Evolutionary conservation across 1,284 basidiomycete genomes (phyloP).

Genomic region (Naganishia liquefaciens): DNA sequence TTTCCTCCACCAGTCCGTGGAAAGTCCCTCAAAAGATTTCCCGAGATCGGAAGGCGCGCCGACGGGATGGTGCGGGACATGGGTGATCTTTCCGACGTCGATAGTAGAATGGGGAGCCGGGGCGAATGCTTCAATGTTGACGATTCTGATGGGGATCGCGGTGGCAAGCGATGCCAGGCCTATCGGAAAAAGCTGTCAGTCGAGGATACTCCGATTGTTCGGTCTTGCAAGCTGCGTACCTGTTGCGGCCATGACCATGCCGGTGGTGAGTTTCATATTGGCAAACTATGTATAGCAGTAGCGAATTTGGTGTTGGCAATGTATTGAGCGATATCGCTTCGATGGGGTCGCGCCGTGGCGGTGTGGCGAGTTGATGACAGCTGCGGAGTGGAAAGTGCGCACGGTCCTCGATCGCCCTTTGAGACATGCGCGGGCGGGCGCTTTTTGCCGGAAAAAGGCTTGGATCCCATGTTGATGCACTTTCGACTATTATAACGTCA

Average conservation of each 20-base stretch:
- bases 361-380: slow-evolving; percentile 12
- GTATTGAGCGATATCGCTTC: not conserved
- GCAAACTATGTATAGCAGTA: not conserved
- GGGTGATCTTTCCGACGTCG: slow-evolving; percentile 15
- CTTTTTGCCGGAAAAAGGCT: slow-evolving; percentile 5
- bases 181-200: not conserved
- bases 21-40: not conserved
- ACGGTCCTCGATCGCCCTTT: not conserved
- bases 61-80: not conserved
- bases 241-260: not conserved
- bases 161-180: slow-evolving; percentile 12
- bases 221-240: not conserved
- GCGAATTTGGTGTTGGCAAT: not conserved
- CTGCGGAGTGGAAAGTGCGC: not conserved
- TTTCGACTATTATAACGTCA: slow-evolving; percentile 1
- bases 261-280: slow-evolving; percentile 3
- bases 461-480: slow-evolving; percentile 5
- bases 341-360: not conserved
- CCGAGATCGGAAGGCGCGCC: slow-evolving; percentile 1
- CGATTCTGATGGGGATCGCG: slow-evolving; percentile 14
- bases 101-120: not conserved
- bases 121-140: slow-evolving; percentile 7
- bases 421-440: slow-evolving; percentile 3
- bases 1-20: slow-evolving; percentile 13
- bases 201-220: not conserved